Base-by-base conservation (phyloP, 176 grass and related monocot genomes). In the Musa beccarii region DNA sequence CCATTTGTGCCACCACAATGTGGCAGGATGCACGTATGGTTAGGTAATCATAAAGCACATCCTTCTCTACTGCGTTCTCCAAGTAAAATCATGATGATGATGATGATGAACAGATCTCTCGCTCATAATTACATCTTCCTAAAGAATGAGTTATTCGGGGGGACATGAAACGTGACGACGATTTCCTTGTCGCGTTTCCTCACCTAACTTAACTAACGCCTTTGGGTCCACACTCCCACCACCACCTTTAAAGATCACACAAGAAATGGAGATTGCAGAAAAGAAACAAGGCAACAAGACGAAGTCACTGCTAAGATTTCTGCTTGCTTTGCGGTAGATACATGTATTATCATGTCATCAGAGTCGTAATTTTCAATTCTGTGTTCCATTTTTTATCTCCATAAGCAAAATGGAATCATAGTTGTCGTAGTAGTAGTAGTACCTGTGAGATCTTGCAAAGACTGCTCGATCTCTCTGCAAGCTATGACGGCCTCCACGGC, bases 401-500 rank as follows among this genome's bases (percentile, higher is more conserved):
- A 57, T 0, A 59, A 43, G 34, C 34, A 43, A 43, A 43, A 43
- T 43, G 34, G 34, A 43, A 43, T 43, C 34, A 5, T 43, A 43
- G 34, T 6, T 43, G 4, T 28, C 26, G 63, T 25, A 24, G 63
- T 2, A 26, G 63, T 14, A 66, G 63, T 64, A 11, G 83, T 88
- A 99, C 96, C 96, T 19, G 96, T 99, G 16, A 99, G 80, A 81
- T 95, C 96, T 73, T 99, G 96, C 52, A 99, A 77, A 8, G 96
- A 89, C 64, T 99, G 96, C 83, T 99, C 96, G 85, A 99, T 99
- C 83, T 99, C 96, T 15, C 96, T 89, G 90, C 96, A 99, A 54
- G 96, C 91, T 82, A 99, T 89, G 84, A 99, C 96, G 66, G 96
- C 96, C 96, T 99, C 96, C 76, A 99, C 96, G 77, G 96, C 96